phyloP scores from a whole-genome alignment of 495 filamentous ascomycete genomes.

The Aspergillus indologenus region DNA sequence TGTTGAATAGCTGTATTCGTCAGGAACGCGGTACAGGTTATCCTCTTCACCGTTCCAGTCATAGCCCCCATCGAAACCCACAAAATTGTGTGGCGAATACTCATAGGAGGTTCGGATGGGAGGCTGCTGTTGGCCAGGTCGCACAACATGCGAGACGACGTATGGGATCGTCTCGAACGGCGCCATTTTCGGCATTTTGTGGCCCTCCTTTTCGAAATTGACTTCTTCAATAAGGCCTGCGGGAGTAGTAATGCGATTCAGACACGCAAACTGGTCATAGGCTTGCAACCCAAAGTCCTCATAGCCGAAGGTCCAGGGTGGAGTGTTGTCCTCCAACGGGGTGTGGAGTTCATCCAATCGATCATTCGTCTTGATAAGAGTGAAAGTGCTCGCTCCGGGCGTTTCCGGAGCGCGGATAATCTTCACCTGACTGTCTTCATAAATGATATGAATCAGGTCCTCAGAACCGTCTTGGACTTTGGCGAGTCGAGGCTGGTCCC shows the following conservation, averaged over 20 bases:
- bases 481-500: slow-evolving; percentile 8
- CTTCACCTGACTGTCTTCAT: not conserved
- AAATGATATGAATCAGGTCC: slow-evolving; percentile 4
- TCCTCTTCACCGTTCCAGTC: slow-evolving; percentile 6
- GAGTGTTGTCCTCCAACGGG: not conserved
- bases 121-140: slow-evolving; percentile 2
- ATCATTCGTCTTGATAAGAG: not conserved
- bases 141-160: slow-evolving; percentile 5
- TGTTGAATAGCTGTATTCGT: slow-evolving; percentile 1
- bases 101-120: slow-evolving; percentile 2
- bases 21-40: slow-evolving; percentile 5
- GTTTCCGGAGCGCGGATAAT: slow-evolving; percentile 1
- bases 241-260: slow-evolving; percentile 4
- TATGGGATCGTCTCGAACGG: slow-evolving; percentile 3
- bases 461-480: slow-evolving; percentile 7
- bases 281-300: too few species aligned
- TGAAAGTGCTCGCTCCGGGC: not conserved
- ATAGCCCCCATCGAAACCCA: slow-evolving; percentile 1
- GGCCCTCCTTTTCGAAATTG: not conserved
- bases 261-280: not conserved
- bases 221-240: not conserved
- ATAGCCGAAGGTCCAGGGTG: slow-evolving; percentile 8
- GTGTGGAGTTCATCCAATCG: slow-evolving; percentile 1
- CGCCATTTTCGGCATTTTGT: not conserved
- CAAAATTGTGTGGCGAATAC: slow-evolving; percentile 13